phyloP scores from a whole-genome alignment of 208 protist species.

The Phytomonas francai region DNA sequence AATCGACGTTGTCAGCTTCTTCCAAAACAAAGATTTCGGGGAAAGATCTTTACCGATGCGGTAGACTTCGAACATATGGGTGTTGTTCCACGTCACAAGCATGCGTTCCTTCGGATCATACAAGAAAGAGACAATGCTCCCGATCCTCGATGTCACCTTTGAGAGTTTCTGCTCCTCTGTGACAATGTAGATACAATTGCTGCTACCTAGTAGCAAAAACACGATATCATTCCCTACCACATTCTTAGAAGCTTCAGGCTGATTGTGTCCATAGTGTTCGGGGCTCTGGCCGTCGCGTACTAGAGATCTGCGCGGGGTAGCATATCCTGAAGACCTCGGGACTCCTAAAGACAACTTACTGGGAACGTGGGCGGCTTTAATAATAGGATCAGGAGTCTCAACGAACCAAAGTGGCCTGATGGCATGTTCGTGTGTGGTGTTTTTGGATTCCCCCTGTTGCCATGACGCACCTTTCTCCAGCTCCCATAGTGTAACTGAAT shows the following conservation, averaged over 20 bases:
- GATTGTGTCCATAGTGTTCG: not conserved
- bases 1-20: slow-evolving; percentile 54
- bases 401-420: slow-evolving; percentile 67
- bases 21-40: slow-evolving; percentile 33
- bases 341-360: not conserved
- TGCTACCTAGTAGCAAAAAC: slow-evolving; percentile 56
- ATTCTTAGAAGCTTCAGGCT: not conserved
- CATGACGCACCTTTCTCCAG: slow-evolving; percentile 36
- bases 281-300: not conserved
- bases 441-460: not conserved
- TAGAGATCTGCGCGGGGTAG: not conserved
- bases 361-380: slow-evolving; percentile 38
- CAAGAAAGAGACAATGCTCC: slow-evolving; percentile 43
- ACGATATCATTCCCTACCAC: slow-evolving; percentile 49
- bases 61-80: slow-evolving; percentile 60
- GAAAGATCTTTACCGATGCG: slow-evolving; percentile 38
- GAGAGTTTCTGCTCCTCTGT: slow-evolving; percentile 66
- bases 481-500: slow-evolving; percentile 56
- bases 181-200: slow-evolving; percentile 29
- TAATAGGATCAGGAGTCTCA: slow-evolving; percentile 28
- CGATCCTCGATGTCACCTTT: slow-evolving; percentile 35
- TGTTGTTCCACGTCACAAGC: slow-evolving; percentile 59
- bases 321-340: not conserved
- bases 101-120: slow-evolving; percentile 53
- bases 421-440: not conserved